Percentiles rank a stretch among this genome's conserved stretches.
Conservation (phyloP, 2,329 filamentous ascomycete species). For the Arthrobotrys conoides region DNA sequence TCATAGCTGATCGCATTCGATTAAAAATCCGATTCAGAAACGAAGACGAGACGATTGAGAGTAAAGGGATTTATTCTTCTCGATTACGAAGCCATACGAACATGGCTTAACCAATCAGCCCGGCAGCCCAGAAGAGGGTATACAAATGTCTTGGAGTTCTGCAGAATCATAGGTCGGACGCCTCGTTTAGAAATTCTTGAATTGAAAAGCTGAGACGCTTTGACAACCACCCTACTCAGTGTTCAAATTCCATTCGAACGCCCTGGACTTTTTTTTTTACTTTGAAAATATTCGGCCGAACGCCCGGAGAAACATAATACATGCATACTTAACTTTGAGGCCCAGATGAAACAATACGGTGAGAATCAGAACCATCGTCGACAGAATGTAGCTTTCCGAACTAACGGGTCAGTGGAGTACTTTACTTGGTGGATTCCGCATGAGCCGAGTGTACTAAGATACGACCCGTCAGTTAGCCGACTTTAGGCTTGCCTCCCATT, state of each 20-base stretch:
- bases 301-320: background rate
- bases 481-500: constrained; percentile 1
- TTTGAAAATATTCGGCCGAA: background rate
- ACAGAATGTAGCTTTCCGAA: background rate
- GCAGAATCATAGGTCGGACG: constrained; percentile 2
- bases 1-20: background rate
- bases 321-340: background rate
- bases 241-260: background rate
- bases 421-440: background rate
- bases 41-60: background rate
- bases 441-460: constrained; percentile 6
- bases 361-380: background rate
- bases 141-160: background rate
- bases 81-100: background rate
- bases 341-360: background rate
- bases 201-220: constrained; percentile 16
- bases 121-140: background rate
- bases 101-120: background rate
- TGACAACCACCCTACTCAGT: background rate
- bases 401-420: constrained; percentile 2
- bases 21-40: background rate
- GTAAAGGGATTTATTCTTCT: background rate
- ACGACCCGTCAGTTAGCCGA: background rate
- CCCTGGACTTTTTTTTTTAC: background rate
- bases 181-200: background rate